Conservation (phyloP, 2,329 filamentous ascomycete genomes). For the Biscogniauxia marginata region DNA sequence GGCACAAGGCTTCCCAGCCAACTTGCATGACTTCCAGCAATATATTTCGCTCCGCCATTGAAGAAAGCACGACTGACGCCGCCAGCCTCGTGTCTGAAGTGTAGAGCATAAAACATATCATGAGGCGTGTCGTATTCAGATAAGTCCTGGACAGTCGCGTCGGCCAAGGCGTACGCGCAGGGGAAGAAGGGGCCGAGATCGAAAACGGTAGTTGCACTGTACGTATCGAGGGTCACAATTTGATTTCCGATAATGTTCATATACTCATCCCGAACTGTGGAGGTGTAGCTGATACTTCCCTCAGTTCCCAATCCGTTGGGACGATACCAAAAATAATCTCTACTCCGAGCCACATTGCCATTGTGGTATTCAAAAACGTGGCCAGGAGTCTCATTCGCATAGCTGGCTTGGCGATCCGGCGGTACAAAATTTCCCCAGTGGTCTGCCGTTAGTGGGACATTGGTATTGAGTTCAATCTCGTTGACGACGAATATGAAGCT, state of each 20-base stretch:
- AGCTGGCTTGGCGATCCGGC: background rate
- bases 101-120: conserved; percentile 3
- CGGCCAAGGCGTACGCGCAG: conserved; percentile 9
- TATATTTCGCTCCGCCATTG: conserved; percentile 2
- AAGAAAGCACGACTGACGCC: conserved; percentile 6
- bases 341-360: background rate
- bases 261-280: background rate
- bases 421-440: background rate
- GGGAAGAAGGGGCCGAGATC: conserved; percentile 17
- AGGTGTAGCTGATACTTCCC: background rate
- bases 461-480: conserved; percentile 1
- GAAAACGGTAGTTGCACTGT: conserved; percentile 14
- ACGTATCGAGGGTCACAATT: background rate
- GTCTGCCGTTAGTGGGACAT: background rate
- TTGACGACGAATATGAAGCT: conserved; percentile 20
- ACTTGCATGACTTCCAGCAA: conserved; percentile 7
- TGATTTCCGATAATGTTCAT: background rate
- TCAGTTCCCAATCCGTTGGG: too few species aligned
- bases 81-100: conserved; percentile 1
- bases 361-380: background rate
- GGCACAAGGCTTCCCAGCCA: conserved; percentile 21
- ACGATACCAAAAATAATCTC: background rate
- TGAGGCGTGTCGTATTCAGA: background rate
- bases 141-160: conserved; percentile 3
- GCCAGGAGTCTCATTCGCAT: background rate